Base-by-base conservation (phyloP, 2,329 filamentous ascomycete genomes). In the Botryotinia convoluta region DNA sequence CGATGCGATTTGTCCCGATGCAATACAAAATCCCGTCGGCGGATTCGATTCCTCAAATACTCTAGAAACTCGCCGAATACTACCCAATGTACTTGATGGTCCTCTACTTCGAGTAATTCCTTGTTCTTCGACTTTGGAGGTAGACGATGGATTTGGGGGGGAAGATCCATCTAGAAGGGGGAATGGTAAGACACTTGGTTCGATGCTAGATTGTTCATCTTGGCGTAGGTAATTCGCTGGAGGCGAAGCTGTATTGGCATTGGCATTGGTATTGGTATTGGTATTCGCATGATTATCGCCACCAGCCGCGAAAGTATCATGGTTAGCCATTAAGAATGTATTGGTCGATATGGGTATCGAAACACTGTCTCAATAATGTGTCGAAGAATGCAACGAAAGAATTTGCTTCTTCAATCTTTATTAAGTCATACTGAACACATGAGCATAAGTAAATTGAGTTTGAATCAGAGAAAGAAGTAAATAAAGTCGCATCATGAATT, bases 1-100 rank as follows among this genome's bases (percentile, higher is more conserved):
- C 4, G 79, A 77, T n/a, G 77, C 84, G 71, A 87, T 82, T 48
- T 83, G 81, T 57, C 85, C 83, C 0, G 85, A 85, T 26, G 85
- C 85, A 22, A 85, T 83, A 74, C 84, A 83, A 77, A 87, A 86
- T 18, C 85, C 85, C 65, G 81, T 82, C 2, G 85, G 86, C 18
- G 84, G 81, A 20, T 82, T 83, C 8, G 86, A 87, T 64, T 85
- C 82, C 72, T 83, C 82, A 74, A 88, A 87, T 8, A 75, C 77
- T 69, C 78, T 77, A 1, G 79, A 81, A 22, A 77, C 80, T 68
- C 76, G 77, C 54, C 80, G 79, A 32, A 81, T 59, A 37, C 79
- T 79, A 32, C 71, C 75, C 73, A 74, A 54, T 45, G 78, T 67
- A 26, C 76, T 76, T n/a, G 79, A 80, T 12, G 72, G 67, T 29